These are phyloP conservation scores for Yarrowia deformans DNA, from an alignment of 805 yeast species.

Conservation along the genomic window DNA sequence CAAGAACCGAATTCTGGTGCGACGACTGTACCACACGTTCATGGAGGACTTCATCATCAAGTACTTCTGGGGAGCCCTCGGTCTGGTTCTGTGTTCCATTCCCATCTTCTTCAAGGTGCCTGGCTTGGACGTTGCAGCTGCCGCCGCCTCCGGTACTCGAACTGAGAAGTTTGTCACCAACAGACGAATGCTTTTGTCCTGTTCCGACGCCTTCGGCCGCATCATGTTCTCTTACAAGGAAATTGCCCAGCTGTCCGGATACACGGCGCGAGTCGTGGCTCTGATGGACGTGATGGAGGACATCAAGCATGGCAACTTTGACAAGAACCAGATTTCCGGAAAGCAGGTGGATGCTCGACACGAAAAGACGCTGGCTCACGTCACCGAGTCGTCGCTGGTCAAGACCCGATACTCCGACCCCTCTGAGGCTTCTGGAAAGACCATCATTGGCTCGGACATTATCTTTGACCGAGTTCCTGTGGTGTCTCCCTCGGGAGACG, in stretches of 20 bases:
- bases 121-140: constrained; percentile 50
- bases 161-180: constrained; percentile 90
- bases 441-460: constrained; percentile 61
- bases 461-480: constrained; percentile 80
- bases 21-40: constrained; percentile 77
- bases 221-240: constrained; percentile 84
- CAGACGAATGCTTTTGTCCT: constrained; percentile 79
- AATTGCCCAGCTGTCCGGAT: constrained; percentile 82
- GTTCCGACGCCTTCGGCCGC: constrained; percentile 87
- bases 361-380: constrained; percentile 40
- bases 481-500: constrained; percentile 83
- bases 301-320: constrained; percentile 53
- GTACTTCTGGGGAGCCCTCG: constrained; percentile 96
- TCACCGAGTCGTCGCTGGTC: constrained; percentile 15
- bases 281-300: constrained; percentile 69
- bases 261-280: constrained; percentile 73
- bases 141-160: constrained; percentile 44
- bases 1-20: constrained; percentile 74
- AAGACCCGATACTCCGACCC: constrained; percentile 36
- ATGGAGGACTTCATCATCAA: constrained; percentile 89
- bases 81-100: constrained; percentile 82
- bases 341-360: constrained; percentile 41
- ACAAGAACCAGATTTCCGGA: constrained; percentile 46
- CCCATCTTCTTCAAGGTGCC: constrained; percentile 78
- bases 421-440: constrained; percentile 44